Evolutionary conservation across 2,329 filamentous ascomycete species (phyloP).

Genomic region (Microsporum canis): DNA sequence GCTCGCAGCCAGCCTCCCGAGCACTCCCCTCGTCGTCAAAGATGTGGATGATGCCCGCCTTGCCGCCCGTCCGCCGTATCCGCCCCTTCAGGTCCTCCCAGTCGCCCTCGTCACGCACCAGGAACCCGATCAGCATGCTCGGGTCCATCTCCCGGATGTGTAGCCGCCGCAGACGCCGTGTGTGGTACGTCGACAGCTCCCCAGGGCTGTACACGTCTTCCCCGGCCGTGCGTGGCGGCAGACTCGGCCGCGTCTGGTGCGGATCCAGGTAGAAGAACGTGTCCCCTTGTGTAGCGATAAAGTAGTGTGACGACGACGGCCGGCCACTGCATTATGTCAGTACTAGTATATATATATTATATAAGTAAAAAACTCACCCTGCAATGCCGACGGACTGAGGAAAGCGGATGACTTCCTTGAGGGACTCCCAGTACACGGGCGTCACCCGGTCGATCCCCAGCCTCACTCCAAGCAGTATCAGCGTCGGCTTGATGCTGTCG

Average conservation of each 20-base stretch:
- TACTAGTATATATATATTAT: not conserved
- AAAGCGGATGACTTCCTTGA: slow-evolving; percentile 74
- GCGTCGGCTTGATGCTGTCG: slow-evolving; percentile 62
- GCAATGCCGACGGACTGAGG: slow-evolving; percentile 92
- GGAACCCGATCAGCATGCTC: slow-evolving; percentile 90
- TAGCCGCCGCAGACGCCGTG: slow-evolving; percentile 66
- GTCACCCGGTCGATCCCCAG: slow-evolving; percentile 91
- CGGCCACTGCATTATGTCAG: slow-evolving; percentile 53
- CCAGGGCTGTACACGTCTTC: slow-evolving; percentile 52
- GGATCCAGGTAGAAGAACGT: slow-evolving; percentile 92
- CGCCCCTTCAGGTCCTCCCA: slow-evolving; percentile 71
- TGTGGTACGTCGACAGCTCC: slow-evolving; percentile 78
- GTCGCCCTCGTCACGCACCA: slow-evolving; percentile 71
- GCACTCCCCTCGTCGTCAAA: slow-evolving; percentile 52
- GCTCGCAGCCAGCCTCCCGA: slow-evolving; percentile 44
- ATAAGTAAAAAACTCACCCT: slow-evolving; percentile 45
- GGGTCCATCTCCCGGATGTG: slow-evolving; percentile 91
- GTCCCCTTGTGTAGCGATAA: slow-evolving; percentile 60
- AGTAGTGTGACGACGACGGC: slow-evolving; percentile 78
- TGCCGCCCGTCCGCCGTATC: slow-evolving; percentile 46
- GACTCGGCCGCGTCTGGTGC: slow-evolving; percentile 66
- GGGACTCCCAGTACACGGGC: slow-evolving; percentile 87
- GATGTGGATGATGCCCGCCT: slow-evolving; percentile 67
- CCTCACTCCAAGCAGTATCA: slow-evolving; percentile 79
- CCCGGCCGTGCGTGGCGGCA: slow-evolving; percentile 48